Evolutionary conservation across 345 rosid species (phyloP), one percentile per base, ranked within the genome.

Genomic region (Noccaea caerulescens): DNA sequence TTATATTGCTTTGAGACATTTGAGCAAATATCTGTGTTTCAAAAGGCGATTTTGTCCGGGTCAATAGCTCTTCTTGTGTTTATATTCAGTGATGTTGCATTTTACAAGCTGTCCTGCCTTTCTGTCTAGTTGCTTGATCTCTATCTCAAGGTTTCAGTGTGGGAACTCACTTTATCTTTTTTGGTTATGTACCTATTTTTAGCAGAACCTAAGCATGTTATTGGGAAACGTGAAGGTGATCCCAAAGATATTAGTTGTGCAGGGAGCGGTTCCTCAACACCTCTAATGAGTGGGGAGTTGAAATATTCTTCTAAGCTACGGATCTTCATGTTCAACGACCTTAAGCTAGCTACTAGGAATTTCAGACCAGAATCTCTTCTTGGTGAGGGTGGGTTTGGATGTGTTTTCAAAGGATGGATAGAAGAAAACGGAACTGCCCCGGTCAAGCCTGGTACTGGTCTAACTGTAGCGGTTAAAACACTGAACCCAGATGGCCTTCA

Each of bases 401-500:
- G 94, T 61, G 98, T 92, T 65, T 92, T 89, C 61, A 92, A 92
- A 79, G 98, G 96, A 57, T 92, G 94, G 96, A 90, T 92, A 12
- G 94, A 85, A 69, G 97, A 92, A 75, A 85, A 84, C 69, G 97
- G 98, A 71, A 88, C 97, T 36, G 87, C 96, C 62, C 91, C 98
- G 0, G 95, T 85, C 62, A 92, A 90, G 83, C 97, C 96, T 41
- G 98, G 97, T 25, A 84, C 88, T 0, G 98, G 98, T 25, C 85
- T 92, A 36, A 86, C 98, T 2, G 98, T 92, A 72, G 98, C 98
- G 0, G 90, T 90, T 38, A 92, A 92, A 77, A 92, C 93, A 38
- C 83, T 90, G n/a, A 92, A 92, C 64, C 87, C 84, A 38, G 97
- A 90, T 76, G 98, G 98, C 70, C 89, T 92, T 72, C 98, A 92